Conservation (phyloP, 1,284 basidiomycete genomes). For the Apiotrichum gamsii region DNA sequence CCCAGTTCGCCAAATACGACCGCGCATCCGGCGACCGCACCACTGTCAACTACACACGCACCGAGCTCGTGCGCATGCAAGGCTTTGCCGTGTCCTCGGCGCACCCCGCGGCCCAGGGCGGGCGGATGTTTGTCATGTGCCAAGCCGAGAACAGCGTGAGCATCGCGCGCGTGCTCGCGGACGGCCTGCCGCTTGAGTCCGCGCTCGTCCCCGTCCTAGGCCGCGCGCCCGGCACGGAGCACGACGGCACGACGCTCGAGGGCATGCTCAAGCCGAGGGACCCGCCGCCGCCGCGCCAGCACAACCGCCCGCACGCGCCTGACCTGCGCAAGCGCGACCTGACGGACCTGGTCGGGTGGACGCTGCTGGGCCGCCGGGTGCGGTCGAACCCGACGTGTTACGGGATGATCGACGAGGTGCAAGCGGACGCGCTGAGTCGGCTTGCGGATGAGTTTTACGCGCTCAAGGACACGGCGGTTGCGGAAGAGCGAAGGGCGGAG, state of each 20-base stretch:
- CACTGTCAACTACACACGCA: conserved; percentile 68
- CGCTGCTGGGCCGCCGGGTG: conserved; percentile 68
- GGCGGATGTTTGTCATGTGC: conserved; percentile 78
- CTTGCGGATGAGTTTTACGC: conserved; percentile 56
- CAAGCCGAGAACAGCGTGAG: conserved; percentile 73
- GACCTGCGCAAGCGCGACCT: conserved; percentile 60
- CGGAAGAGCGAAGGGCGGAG: conserved; percentile 1
- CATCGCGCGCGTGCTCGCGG: conserved; percentile 70
- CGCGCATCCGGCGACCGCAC: conserved; percentile 55
- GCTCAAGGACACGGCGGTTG: not conserved
- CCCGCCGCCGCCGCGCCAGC: conserved; percentile 20
- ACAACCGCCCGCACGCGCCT: conserved; percentile 24
- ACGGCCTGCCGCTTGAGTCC: conserved; percentile 86
- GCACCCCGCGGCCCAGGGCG: conserved; percentile 41
- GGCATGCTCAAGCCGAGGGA: conserved; percentile 25
- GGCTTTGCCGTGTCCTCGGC: conserved; percentile 59
- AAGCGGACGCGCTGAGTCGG: conserved; percentile 60
- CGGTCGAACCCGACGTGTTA: conserved; percentile 83
- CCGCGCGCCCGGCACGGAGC: not conserved
- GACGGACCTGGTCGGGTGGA: conserved; percentile 71
- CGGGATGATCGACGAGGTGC: conserved; percentile 50
- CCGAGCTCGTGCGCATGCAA: conserved; percentile 87
- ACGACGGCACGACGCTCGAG: conserved; percentile 4
- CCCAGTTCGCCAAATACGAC: conserved; percentile 66
- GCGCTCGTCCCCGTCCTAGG: conserved; percentile 50